Evolutionary conservation across 2,329 filamentous ascomycete species (phyloP).

Genomic region (Colletotrichum sp.): DNA sequence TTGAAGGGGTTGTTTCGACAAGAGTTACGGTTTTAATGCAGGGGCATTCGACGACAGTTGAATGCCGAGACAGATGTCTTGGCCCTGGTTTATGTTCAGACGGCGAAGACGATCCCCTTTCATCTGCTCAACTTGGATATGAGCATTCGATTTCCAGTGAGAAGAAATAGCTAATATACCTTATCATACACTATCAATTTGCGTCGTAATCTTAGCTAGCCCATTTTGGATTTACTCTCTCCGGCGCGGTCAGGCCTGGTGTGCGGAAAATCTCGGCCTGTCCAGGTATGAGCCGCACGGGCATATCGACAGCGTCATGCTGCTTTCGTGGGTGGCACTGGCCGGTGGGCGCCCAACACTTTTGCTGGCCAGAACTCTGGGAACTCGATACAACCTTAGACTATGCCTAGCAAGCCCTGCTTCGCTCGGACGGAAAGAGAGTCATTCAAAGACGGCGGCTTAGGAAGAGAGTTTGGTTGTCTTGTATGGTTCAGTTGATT

Average conservation of each 20-base stretch:
- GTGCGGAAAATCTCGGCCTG: background rate
- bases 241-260: background rate
- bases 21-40: background rate
- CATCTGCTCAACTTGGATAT: background rate
- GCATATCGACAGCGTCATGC: conserved; percentile 30
- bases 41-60: background rate
- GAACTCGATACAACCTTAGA: background rate
- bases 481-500: background rate
- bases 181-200: background rate
- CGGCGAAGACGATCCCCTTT: background rate
- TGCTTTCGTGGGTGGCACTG: conserved; percentile 24
- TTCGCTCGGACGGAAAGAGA: background rate
- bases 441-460: background rate
- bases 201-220: background rate
- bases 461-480: background rate
- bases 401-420: background rate
- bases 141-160: background rate
- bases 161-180: background rate
- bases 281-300: background rate
- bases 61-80: background rate
- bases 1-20: background rate
- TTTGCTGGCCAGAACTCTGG: background rate
- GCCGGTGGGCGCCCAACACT: background rate
- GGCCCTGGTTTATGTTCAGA: background rate
- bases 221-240: rapidly evolving